Base-by-base conservation (phyloP, 345 rosid genomes). In the Aegle marmelos region DNA sequence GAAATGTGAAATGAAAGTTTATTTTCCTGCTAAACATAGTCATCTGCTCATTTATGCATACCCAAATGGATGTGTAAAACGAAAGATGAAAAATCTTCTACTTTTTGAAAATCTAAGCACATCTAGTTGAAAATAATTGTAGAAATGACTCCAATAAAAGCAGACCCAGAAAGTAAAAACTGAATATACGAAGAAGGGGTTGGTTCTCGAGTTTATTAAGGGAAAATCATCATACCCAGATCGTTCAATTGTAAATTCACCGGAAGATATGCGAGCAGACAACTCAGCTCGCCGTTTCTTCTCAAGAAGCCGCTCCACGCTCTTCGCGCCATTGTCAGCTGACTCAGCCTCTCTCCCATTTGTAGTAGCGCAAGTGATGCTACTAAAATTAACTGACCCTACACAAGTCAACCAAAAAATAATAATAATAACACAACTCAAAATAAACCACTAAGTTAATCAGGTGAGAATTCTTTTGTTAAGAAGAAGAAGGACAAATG, bases 221-320 rank as follows among this genome's bases (percentile, higher is more conserved):
- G 4, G 48, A 63, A 53, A 67, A 2, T 14, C 24, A 75, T 33
- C 41, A 63, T 86, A 93, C 98, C 94, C 84, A 75, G 92, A 75
- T 81, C 87, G 79, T 34, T 78, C 80, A 0, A 91, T 92, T 7
- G 94, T 93, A 84, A 95, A 95, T 22, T 88, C 98, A 53, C 98
- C 97, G 36, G 98, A 89, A 84, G 97, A 91, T 82, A 93, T 95
- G 66, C 92, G 84, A 53, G 91, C 87, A 70, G 95, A 91, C 81
- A 95, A 82, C 79, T 93, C 88, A 41, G 90, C 95, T 7, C 91
- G 90, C 70, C 91, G 93, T 78, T 89, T 91, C 84, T 91, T 91
- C 33, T 91, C 91, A 24, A 86, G 85, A 74, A 82, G 79, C 83
- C 64, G 84, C 16, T 92, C 91, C 2, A 72, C 80, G 25, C 80